Base-by-base conservation (phyloP, 768 basidiomycete species). In the Mycena galericulata region DNA sequence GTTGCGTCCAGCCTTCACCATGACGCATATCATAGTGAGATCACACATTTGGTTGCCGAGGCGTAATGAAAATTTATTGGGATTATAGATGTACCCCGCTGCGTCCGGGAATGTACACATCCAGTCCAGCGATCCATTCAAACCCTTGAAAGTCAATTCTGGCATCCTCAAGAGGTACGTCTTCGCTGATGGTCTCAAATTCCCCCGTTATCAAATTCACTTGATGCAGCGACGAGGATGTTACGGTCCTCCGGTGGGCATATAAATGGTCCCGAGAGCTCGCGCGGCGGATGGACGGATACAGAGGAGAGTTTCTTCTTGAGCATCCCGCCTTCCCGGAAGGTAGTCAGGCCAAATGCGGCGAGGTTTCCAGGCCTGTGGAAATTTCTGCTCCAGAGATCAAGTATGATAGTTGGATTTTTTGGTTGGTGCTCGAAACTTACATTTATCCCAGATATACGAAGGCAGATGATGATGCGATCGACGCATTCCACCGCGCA, bases 191-290 rank as follows among this genome's bases (percentile, higher is more conserved):
- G 18, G 32, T 20, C 4, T 30, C 20, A 3, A 9, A 26, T 18
- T 30, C 29, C 12, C 2, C 12, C n/a, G n/a, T n/a, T n/a, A n/a
- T n/a, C n/a, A n/a, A n/a, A n/a, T 15, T 49, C 12, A 30, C 10
- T 29, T 30, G 4, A 29, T 4, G 10, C 32, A 67, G 65, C 3
- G 20, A 9, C 4, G 55, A 71, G 7, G 76, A 77, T 36, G 5
- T 84, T 10, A 68, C 62, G 1, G 68, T 74, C n/a, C 55, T 84
- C 7, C 73, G 47, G 11, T 77, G 80, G 71, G 71, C 65, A 8
- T 85, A 84, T 67, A 85, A 85, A 50, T 75, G 75, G 51, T 36
- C 71, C 5, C 81, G 83, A 1, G 84, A 85, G 71, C 71, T 81
- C 9, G 64, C 74, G 1, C 78, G 84, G 24, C 82, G 84, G 15